Conservation (phyloP, 2,329 filamentous ascomycete species). For the Verticillium tricorpus region DNA sequence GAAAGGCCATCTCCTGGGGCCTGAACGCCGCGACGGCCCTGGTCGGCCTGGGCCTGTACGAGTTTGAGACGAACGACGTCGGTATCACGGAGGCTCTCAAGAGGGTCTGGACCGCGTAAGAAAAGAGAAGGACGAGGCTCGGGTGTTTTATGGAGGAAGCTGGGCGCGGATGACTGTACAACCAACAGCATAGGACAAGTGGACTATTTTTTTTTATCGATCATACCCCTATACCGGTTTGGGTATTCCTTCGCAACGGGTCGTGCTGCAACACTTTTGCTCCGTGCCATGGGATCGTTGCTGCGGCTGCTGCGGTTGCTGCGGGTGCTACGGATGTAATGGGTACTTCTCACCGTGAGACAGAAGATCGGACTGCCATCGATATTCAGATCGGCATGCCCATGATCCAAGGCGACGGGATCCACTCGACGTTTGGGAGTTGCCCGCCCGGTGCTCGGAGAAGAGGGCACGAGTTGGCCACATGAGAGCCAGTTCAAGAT, state of each 20-base stretch:
- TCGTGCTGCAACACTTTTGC: not conserved
- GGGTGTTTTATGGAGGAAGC: not conserved
- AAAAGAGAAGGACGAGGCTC: not conserved
- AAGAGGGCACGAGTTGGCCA: no score
- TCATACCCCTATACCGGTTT: not conserved
- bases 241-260: not conserved
- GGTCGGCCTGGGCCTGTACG: conserved; percentile 86
- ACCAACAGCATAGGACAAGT: conserved; percentile 4
- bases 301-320: no score
- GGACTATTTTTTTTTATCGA: not conserved
- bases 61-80: conserved; percentile 98
- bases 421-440: no score
- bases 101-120: conserved; percentile 80
- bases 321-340: not conserved
- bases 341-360: no score
- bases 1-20: conserved; percentile 68
- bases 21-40: conserved; percentile 75
- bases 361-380: no score
- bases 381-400: no score
- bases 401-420: no score
- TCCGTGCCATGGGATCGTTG: not conserved
- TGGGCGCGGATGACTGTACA: not conserved
- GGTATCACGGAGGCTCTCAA: conserved; percentile 86
- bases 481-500: no score
- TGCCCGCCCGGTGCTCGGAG: no score